Percentiles rank a stretch among this genome's conserved stretches.
These are phyloP conservation scores for Emergomyces orientalis DNA, from an alignment of 2,329 filamentous ascomycete genomes.

Conservation along the genomic window DNA sequence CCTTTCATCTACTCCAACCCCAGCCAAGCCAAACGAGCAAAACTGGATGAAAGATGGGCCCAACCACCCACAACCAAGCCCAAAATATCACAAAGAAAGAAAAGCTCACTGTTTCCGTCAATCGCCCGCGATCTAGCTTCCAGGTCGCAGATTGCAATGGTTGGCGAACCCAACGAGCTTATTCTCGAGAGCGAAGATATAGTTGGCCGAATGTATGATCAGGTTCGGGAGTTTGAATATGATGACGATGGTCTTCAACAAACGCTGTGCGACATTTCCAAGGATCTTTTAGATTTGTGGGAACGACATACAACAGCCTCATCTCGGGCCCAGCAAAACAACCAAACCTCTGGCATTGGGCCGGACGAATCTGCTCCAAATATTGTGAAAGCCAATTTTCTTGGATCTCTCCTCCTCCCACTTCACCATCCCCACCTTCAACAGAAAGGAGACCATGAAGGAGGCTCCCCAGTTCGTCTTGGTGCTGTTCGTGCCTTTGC, in stretches of 20 bases:
- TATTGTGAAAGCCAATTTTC: constrained; percentile 65
- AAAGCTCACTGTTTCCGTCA: constrained; percentile 55
- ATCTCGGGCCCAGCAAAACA: constrained; percentile 30
- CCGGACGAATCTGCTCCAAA: constrained; percentile 53
- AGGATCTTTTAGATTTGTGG: constrained; percentile 30
- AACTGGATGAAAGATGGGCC: constrained; percentile 33
- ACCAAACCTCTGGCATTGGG: constrained; percentile 52
- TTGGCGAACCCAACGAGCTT: constrained; percentile 61
- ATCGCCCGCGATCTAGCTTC: constrained; percentile 62
- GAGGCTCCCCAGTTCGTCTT: constrained; percentile 19
- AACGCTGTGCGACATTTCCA: constrained; percentile 28
- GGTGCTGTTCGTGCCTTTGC: constrained; percentile 24
- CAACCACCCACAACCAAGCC: constrained; percentile 26
- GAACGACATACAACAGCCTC: constrained; percentile 26
- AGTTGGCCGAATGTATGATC: constrained; percentile 54
- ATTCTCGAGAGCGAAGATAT: constrained; percentile 68
- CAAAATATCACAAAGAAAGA: constrained; percentile 33
- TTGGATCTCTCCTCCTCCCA: constrained; percentile 68
- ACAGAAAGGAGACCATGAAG: constrained; percentile 17
- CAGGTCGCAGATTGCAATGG: constrained; percentile 47
- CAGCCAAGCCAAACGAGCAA: constrained; percentile 34
- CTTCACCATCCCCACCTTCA: constrained; percentile 59
- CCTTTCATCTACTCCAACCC: constrained; percentile 37
- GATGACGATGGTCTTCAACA: constrained; percentile 25
- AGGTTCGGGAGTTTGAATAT: constrained; percentile 26